Percentiles rank a stretch among this genome's conserved stretches.
Evolutionary conservation across 306 rosid genomes (phyloP).

Genomic region (peach (Prunus persica)): DNA sequence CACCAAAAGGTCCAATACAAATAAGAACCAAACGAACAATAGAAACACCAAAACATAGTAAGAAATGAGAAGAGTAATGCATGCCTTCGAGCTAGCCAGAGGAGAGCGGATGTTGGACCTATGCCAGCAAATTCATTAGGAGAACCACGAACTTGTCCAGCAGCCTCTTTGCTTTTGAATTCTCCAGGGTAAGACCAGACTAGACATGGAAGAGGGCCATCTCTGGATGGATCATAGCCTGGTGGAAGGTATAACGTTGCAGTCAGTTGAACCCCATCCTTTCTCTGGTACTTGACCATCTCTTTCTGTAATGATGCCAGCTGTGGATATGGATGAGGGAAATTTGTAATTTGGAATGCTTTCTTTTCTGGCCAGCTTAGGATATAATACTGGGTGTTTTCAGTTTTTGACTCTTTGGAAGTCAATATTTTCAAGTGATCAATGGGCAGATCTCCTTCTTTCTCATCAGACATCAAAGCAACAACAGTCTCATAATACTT

Average conservation of each 20-base stretch:
- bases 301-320: constrained; percentile 88
- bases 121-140: constrained; percentile 98
- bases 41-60: constrained; percentile 3
- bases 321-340: constrained; percentile 99
- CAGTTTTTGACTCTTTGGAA: constrained; percentile 96
- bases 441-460: constrained; percentile 78
- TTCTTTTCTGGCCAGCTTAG: constrained; percentile 82
- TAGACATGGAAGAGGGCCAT: constrained; percentile 96
- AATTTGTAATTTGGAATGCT: constrained; percentile 67
- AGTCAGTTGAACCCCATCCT: constrained; percentile 96
- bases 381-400: constrained; percentile 84
- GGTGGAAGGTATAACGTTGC: constrained; percentile 97
- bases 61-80: constrained; percentile 29
- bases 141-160: constrained; percentile 98
- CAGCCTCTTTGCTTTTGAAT: constrained; percentile 98
- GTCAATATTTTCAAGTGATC: constrained; percentile 71
- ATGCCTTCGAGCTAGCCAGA: constrained; percentile 92
- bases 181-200: constrained; percentile 99
- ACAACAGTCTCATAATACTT: constrained; percentile 80
- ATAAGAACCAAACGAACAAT: not conserved
- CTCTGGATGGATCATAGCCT: constrained; percentile 75
- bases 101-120: constrained; percentile 94
- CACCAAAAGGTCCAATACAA: constrained; percentile 7
- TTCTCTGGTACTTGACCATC: constrained; percentile 93
- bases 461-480: constrained; percentile 90